Evolutionary conservation across 2,329 filamentous ascomycete genomes (phyloP).

Genomic region (Paecilomyces fulvus): DNA sequence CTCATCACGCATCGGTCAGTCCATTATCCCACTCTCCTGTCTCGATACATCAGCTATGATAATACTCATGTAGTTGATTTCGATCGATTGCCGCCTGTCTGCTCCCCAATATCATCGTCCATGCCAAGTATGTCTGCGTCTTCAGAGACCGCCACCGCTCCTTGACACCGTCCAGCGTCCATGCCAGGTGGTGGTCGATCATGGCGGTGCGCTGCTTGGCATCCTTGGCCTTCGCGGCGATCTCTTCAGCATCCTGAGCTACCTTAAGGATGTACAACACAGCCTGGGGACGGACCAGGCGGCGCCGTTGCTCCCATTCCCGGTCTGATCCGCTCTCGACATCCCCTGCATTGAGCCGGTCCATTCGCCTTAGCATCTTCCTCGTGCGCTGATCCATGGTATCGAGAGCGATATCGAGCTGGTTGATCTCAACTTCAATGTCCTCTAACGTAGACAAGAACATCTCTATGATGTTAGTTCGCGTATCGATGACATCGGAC

Average conservation of each 20-base stretch:
- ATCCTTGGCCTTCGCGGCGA: background rate
- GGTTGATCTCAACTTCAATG: background rate
- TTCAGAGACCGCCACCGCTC: background rate
- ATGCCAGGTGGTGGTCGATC: background rate
- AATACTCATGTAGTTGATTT: background rate
- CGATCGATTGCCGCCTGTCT: background rate
- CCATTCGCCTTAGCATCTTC: background rate
- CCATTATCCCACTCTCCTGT: background rate
- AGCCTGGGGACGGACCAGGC: background rate
- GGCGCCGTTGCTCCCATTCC: background rate
- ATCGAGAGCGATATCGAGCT: background rate
- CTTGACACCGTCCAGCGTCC: background rate
- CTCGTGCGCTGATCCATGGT: background rate
- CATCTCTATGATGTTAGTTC: background rate
- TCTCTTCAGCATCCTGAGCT: background rate
- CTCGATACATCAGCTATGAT: background rate
- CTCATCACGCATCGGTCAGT: background rate
- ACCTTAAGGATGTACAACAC: background rate
- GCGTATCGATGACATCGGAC: background rate
- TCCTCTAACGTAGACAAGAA: background rate
- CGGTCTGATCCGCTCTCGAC: background rate
- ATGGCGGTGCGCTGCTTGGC: background rate
- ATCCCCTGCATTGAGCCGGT: background rate
- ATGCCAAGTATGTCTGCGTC: background rate
- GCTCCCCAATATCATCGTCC: background rate